phyloP scores from a whole-genome alignment of 2,329 filamentous ascomycete genomes.

The Aspergillus sp. region DNA sequence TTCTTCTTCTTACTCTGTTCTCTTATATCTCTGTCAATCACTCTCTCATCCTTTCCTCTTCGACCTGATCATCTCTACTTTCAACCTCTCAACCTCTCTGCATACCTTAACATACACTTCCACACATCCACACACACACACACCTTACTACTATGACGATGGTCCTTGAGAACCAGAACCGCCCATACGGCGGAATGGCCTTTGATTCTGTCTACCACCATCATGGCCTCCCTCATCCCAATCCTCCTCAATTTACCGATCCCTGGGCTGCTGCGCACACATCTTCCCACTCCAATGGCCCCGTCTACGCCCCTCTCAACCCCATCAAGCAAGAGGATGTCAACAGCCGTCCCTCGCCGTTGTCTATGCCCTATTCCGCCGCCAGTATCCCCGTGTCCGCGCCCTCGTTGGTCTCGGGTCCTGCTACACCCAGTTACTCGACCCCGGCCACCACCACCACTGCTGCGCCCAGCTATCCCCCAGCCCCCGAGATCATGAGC shows the following conservation, averaged over 20 bases:
- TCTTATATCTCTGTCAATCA: slow-evolving; percentile 6
- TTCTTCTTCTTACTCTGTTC: slow-evolving; percentile 9
- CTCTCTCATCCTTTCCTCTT: slow-evolving; percentile 2
- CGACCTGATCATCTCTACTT: background rate
- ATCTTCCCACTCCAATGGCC: slow-evolving; percentile 57
- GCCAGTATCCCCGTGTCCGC: slow-evolving; percentile 65
- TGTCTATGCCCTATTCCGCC: slow-evolving; percentile 63
- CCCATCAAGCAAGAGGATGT: slow-evolving; percentile 53
- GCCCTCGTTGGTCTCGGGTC: slow-evolving; percentile 60
- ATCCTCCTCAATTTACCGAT: slow-evolving; percentile 72
- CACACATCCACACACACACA: background rate
- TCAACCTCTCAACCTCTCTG: background rate
- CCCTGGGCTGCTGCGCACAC: slow-evolving; percentile 66
- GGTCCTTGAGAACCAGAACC: slow-evolving; percentile 86
- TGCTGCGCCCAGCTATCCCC: slow-evolving; percentile 42
- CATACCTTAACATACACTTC: background rate
- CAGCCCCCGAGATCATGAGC: slow-evolving; percentile 59
- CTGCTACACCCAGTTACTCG: slow-evolving; percentile 52
- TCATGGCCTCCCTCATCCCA: slow-evolving; percentile 54
- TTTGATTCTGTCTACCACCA: slow-evolving; percentile 71
- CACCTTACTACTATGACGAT: slow-evolving; percentile 66
- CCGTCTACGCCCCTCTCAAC: slow-evolving; percentile 51
- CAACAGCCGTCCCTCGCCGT: slow-evolving; percentile 41
- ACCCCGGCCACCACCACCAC: slow-evolving; percentile 40
- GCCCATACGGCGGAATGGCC: slow-evolving; percentile 68